Conservation (phyloP, 2,329 filamentous ascomycete species). For the Chrysoporthe deuterocubensis region DNA sequence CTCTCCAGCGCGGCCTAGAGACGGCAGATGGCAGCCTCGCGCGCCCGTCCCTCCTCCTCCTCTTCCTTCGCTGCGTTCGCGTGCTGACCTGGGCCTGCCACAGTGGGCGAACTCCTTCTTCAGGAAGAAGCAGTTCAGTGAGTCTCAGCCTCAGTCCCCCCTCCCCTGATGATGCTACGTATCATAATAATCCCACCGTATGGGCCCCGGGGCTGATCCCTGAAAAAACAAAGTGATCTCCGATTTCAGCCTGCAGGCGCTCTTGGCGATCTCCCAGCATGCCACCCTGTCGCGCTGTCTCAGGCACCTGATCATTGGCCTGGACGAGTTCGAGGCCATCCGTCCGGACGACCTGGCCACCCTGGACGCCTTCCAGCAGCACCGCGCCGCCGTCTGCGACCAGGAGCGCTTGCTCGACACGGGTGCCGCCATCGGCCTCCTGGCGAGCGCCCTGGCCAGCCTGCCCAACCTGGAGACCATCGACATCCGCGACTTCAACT, state of each 20-base stretch:
- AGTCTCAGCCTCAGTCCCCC: not conserved
- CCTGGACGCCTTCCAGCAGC: not conserved
- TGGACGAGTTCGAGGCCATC: constrained; percentile 38
- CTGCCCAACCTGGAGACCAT: constrained; percentile 59
- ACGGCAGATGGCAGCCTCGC: too few relatives aligned
- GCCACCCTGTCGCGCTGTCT: constrained; percentile 46
- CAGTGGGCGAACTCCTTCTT: constrained; percentile 67
- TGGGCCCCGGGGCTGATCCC: constrained; percentile 29
- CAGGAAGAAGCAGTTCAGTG: constrained; percentile 64
- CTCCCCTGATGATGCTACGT: too few relatives aligned
- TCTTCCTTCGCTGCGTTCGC: not conserved
- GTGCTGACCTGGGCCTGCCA: not conserved
- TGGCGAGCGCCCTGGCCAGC: constrained; percentile 59
- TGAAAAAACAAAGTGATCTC: constrained; percentile 36
- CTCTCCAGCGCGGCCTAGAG: too few relatives aligned
- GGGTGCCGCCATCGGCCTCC: constrained; percentile 56
- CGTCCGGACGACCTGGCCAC: not conserved
- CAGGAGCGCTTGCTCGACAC: constrained; percentile 43
- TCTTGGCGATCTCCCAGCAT: constrained; percentile 56
- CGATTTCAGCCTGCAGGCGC: constrained; percentile 50
- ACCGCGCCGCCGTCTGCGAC: constrained; percentile 22
- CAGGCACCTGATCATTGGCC: constrained; percentile 53
- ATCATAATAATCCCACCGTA: constrained; percentile 13
- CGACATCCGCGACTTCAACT: constrained; percentile 63
- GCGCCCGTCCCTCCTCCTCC: not conserved